Conservation (phyloP, 371 early-diverging fungal genomes). For the Mucor racemosus region DNA sequence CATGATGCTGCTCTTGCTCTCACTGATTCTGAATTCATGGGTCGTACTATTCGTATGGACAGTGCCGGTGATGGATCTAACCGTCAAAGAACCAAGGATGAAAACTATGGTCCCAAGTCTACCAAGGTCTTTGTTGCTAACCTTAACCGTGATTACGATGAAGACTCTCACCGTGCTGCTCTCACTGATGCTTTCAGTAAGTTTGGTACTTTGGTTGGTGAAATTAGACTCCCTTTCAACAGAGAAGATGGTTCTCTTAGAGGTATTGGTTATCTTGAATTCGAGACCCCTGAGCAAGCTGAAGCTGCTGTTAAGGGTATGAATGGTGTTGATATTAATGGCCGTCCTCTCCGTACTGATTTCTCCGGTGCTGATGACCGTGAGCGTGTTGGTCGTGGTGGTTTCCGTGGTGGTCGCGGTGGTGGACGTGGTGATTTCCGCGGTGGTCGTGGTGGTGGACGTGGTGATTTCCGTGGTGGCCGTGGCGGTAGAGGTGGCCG, state of each 20-base stretch:
- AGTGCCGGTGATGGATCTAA: conserved; percentile 37
- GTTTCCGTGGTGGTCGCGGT: conserved; percentile 23
- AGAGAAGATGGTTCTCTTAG: conserved; percentile 64
- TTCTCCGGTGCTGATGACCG: conserved; percentile 58
- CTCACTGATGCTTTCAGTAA: conserved; percentile 81
- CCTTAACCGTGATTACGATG: conserved; percentile 89
- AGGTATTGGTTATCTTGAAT: conserved; percentile 81
- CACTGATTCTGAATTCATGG: conserved; percentile 67
- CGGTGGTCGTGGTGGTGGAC: conserved; percentile 22
- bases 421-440: conserved; percentile 27
- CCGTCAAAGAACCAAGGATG: conserved; percentile 31
- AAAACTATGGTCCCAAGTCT: conserved; percentile 42
- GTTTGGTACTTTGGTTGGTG: conserved; percentile 79
- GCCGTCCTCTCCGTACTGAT: conserved; percentile 72
- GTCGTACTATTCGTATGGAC: conserved; percentile 65
- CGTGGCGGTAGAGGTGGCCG: conserved; percentile 27
- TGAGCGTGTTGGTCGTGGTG: conserved; percentile 23
- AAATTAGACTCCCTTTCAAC: conserved; percentile 69
- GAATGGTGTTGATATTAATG: conserved; percentile 70
- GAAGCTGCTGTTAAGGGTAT: conserved; percentile 67
- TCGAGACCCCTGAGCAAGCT: conserved; percentile 63
- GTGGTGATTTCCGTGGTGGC: conserved; percentile 24
- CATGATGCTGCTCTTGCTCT: conserved; percentile 66
- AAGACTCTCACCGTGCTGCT: conserved; percentile 84
- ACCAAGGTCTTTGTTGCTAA: conserved; percentile 93